A percentile compares a stretch with the other conserved stretches of the same genome.
These are phyloP conservation scores for Mallotus repandus DNA, from an alignment of 441 rosid species.

Conservation along the genomic window DNA sequence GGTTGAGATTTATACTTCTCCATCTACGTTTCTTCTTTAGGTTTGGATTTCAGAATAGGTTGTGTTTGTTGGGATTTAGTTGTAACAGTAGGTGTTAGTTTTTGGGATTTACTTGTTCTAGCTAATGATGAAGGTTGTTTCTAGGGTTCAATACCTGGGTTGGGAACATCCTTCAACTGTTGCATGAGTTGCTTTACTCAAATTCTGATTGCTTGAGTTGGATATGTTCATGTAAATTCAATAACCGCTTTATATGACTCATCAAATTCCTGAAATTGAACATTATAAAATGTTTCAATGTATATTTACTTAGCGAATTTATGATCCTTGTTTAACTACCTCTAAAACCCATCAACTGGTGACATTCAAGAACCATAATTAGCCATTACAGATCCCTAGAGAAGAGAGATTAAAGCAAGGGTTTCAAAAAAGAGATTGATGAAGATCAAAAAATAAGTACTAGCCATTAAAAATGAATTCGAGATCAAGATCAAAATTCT, in stretches of 20 bases:
- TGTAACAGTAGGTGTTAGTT: neutral
- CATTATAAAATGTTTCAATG: conserved; percentile 58
- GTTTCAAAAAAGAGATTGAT: too few species aligned
- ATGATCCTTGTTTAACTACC: conserved; percentile 70
- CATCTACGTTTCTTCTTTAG: neutral
- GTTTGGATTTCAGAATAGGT: conserved; percentile 7
- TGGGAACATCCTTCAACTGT: conserved; percentile 56
- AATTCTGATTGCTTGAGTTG: conserved; percentile 5
- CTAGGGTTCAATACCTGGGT: conserved; percentile 36
- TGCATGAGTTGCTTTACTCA: conserved; percentile 18
- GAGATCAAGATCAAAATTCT: too few species aligned
- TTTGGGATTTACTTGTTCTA: conserved; percentile 14
- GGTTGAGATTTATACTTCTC: conserved; percentile 2
- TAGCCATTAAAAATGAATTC: too few species aligned
- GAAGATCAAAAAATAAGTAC: too few species aligned
- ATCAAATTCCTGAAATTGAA: conserved; percentile 70
- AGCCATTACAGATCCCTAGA: too few species aligned
- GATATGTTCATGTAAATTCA: neutral
- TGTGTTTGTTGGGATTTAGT: conserved; percentile 14
- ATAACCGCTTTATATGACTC: conserved; percentile 19
- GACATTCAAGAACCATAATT: conserved; percentile 40
- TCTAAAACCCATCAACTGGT: conserved; percentile 73
- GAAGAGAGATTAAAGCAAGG: too few species aligned
- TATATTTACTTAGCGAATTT: conserved; percentile 75
- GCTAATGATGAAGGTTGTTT: conserved; percentile 14